phyloP scores from a whole-genome alignment of 2,329 filamentous ascomycete genomes.

The Aurifilum marmelostoma region DNA sequence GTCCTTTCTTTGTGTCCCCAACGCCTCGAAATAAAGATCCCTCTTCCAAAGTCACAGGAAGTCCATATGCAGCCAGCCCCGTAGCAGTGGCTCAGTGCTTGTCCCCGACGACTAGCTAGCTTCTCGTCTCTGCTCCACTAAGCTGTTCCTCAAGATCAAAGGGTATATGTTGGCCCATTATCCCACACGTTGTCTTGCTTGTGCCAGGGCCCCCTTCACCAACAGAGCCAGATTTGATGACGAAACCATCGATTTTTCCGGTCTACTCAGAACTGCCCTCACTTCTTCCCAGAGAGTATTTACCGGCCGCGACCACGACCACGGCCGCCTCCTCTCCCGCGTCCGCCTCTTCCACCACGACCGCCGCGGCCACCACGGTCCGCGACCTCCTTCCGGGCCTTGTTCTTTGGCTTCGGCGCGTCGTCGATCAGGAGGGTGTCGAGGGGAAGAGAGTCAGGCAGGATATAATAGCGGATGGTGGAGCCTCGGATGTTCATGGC shows the following conservation, averaged over 20 bases:
- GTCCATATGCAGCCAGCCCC: constrained; percentile 14
- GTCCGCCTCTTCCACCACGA: constrained; percentile 55
- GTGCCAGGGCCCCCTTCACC: neutral
- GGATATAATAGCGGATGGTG: constrained; percentile 94
- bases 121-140: neutral
- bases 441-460: constrained; percentile 91
- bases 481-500: constrained; percentile 96
- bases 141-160: neutral
- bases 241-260: neutral
- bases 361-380: constrained; percentile 61
- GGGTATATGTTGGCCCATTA: too few relatives aligned
- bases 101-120: neutral
- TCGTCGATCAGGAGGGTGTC: constrained; percentile 97
- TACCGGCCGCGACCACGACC: constrained; percentile 25
- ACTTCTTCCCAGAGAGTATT: neutral
- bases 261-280: neutral
- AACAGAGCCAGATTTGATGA: neutral
- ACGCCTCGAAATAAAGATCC: constrained; percentile 23
- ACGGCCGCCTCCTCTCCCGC: constrained; percentile 50
- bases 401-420: constrained; percentile 98
- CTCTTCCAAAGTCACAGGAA: constrained; percentile 2
- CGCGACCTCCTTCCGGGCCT: constrained; percentile 85
- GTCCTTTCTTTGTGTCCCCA: constrained; percentile 19
- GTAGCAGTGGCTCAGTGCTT: neutral
- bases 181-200: neutral